These are phyloP conservation scores for Aphanomyces euteiches DNA, from an alignment of 352 stramenopile genomes.

Conservation along the genomic window DNA sequence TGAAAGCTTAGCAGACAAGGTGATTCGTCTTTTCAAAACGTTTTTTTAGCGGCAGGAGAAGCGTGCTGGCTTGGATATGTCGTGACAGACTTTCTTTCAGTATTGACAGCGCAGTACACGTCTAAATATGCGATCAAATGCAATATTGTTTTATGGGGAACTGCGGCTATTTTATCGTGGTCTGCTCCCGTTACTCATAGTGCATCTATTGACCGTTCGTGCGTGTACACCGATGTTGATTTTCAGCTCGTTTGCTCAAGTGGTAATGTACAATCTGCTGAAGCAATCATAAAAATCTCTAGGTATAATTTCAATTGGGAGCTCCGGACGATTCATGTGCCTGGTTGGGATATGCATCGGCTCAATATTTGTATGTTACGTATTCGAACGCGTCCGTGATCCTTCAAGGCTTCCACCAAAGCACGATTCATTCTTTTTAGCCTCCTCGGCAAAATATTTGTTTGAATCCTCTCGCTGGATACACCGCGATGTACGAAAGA, in stretches of 20 bases:
- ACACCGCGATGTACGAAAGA: neutral
- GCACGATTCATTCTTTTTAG: neutral
- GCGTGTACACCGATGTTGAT: neutral
- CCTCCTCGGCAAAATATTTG: neutral
- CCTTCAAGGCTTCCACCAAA: neutral
- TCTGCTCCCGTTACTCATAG: neutral
- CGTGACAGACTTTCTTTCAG: constrained; percentile 5
- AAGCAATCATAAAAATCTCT: neutral
- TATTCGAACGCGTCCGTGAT: neutral
- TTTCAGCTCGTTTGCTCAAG: constrained; percentile 26
- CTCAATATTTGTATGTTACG: neutral
- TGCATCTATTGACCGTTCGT: neutral
- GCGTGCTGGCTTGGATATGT: constrained; percentile 6
- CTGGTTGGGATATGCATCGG: neutral
- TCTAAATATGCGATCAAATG: neutral
- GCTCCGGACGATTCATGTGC: neutral
- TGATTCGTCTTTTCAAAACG: neutral
- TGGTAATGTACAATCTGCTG: neutral
- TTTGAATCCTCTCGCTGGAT: neutral
- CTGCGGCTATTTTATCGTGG: neutral
- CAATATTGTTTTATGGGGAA: constrained; percentile 6
- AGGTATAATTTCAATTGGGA: constrained; percentile 7
- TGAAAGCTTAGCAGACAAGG: neutral
- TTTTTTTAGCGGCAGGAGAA: constrained; percentile 14
- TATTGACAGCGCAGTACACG: constrained; percentile 10